These are phyloP conservation scores for Aspergillus fumigatus DNA, from an alignment of 2,329 filamentous ascomycete species.

Conservation along the genomic window DNA sequence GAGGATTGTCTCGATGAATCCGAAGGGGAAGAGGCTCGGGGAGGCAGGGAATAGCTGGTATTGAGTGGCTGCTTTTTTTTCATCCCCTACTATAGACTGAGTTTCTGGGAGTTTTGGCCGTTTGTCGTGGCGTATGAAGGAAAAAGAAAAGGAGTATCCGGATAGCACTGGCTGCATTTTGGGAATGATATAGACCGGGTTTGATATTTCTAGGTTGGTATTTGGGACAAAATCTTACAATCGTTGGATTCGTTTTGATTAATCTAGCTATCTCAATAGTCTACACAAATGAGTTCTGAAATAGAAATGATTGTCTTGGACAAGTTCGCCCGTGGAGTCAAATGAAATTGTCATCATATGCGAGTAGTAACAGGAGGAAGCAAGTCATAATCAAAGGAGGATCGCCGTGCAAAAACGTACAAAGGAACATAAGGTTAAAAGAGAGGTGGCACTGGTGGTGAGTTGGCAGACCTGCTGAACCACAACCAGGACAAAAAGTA, in stretches of 20 bases:
- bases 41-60: conserved; percentile 58
- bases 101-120: background rate
- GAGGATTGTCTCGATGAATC: conserved; percentile 56
- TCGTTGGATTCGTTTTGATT: background rate
- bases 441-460: too few species aligned
- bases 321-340: background rate
- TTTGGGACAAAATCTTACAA: too few species aligned
- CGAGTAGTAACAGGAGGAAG: background rate
- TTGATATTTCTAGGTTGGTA: background rate
- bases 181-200: background rate
- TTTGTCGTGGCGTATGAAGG: background rate
- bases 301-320: background rate
- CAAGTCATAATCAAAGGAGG: background rate
- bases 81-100: background rate
- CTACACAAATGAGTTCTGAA: background rate
- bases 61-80: conserved; percentile 27
- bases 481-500: background rate
- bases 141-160: background rate
- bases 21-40: conserved; percentile 49
- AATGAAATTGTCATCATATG: background rate
- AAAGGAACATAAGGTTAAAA: background rate
- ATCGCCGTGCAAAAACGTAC: background rate
- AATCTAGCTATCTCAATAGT: background rate
- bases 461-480: background rate
- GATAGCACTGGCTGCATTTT: background rate